A percentile compares a stretch with the other conserved stretches of the same genome.
These are phyloP conservation scores for Lepidium africanum DNA, from an alignment of 345 rosid genomes.

Conservation along the genomic window DNA sequence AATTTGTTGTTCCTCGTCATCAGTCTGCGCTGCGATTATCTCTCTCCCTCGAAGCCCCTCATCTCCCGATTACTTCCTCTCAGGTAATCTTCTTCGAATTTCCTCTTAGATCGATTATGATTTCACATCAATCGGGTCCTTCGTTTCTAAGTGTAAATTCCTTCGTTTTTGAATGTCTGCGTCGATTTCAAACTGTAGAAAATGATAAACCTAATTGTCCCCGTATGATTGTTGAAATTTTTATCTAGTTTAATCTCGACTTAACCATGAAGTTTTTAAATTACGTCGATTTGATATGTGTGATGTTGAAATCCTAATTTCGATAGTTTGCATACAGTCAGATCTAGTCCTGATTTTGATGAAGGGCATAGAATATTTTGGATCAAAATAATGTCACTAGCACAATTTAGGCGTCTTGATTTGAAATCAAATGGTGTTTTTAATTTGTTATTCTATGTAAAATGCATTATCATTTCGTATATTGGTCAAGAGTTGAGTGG, in stretches of 20 bases:
- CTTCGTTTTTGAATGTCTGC: not conserved
- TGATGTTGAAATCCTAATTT: not conserved
- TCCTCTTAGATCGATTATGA: not conserved
- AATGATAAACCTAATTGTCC: not conserved
- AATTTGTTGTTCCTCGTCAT: not conserved
- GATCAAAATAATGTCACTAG: not conserved
- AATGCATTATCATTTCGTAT: not conserved
- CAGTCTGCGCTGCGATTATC: not conserved
- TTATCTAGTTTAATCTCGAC: not conserved
- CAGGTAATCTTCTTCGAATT: slow-evolving; percentile 1
- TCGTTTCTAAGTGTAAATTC: not conserved
- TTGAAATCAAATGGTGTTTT: not conserved
- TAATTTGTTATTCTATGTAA: not conserved
- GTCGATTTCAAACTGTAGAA: not conserved
- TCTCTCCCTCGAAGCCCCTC: not conserved
- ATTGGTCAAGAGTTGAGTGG: not conserved
- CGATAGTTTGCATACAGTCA: not conserved
- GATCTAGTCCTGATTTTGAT: not conserved
- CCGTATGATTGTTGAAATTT: not conserved
- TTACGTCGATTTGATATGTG: not conserved
- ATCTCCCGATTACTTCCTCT: slow-evolving; percentile 2
- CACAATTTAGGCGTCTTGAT: not conserved
- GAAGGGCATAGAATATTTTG: not conserved
- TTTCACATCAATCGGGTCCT: not conserved
- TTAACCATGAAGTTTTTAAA: not conserved